Evolutionary conservation across 169 alveolate species (phyloP).

Genomic region (Eimeria brunetti): DNA sequence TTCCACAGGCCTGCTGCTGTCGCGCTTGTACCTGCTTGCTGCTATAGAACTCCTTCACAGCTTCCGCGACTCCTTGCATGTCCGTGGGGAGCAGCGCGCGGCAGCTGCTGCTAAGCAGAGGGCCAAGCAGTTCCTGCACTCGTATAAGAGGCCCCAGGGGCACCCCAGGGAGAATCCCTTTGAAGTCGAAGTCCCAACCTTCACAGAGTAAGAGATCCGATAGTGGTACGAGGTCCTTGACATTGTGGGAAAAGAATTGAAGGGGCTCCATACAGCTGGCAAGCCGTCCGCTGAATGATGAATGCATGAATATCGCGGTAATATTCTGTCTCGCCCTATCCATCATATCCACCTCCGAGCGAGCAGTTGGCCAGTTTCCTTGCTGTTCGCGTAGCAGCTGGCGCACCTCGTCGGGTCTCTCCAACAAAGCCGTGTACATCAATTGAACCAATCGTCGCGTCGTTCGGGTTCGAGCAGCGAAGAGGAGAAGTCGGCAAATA

Average conservation of each 20-base stretch:
- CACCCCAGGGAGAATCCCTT: constrained; percentile 1
- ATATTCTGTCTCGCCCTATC: constrained; percentile 14
- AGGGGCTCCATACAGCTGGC: constrained; percentile 39
- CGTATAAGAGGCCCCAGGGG: neutral
- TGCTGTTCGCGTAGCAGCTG: constrained; percentile 38
- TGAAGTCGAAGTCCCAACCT: constrained; percentile 48
- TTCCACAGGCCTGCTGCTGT: constrained; percentile 58
- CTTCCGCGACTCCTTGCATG: constrained; percentile 61
- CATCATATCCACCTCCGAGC: constrained; percentile 19
- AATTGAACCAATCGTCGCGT: constrained; percentile 25
- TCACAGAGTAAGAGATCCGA: constrained; percentile 50
- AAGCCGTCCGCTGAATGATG: constrained; percentile 18
- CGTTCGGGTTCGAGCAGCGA: constrained; percentile 15
- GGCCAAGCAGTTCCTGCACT: constrained; percentile 41
- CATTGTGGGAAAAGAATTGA: constrained; percentile 43
- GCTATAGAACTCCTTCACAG: constrained; percentile 61
- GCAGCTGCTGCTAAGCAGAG: constrained; percentile 33
- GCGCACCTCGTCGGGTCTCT: neutral
- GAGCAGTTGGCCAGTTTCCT: constrained; percentile 42
- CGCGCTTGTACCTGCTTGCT: constrained; percentile 48
- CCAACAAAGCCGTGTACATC: constrained; percentile 38
- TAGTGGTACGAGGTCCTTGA: neutral
- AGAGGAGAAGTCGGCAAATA: neutral
- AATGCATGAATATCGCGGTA: neutral
- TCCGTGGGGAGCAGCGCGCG: constrained; percentile 62